Evolutionary conservation across 257 asterid genomes (phyloP).

Genomic region (Gentiana dahurica): DNA sequence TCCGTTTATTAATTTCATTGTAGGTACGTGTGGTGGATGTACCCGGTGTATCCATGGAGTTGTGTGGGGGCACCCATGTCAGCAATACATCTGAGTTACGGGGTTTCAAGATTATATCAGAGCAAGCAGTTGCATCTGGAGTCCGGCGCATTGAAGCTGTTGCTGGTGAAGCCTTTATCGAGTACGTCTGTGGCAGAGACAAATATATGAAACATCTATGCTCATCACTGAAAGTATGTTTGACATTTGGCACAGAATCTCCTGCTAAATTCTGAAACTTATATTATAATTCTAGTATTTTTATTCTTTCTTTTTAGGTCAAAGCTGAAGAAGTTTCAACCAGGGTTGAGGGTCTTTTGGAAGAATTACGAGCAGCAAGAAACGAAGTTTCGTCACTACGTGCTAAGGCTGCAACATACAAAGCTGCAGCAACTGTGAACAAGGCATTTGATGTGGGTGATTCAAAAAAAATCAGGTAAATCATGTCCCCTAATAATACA

Average conservation of each 20-base stretch:
- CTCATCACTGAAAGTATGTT: conserved; percentile 79
- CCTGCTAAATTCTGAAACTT: no score
- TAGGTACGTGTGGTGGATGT: conserved; percentile 96
- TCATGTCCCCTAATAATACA: no score
- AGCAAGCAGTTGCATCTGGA: conserved; percentile 86
- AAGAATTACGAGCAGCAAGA: conserved; percentile 64
- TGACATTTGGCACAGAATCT: conserved; percentile 1
- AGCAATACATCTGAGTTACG: conserved; percentile 69
- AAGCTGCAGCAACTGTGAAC: conserved; percentile 53
- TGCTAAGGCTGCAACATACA: conserved; percentile 70
- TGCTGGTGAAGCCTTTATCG: conserved; percentile 90
- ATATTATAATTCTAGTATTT: no score
- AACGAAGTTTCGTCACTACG: conserved; percentile 69
- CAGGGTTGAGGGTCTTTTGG: conserved; percentile 64
- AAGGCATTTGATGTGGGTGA: conserved; percentile 47
- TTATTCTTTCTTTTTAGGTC: conserved; percentile 30
- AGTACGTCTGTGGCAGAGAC: conserved; percentile 72
- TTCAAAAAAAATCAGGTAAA: conserved; percentile 44
- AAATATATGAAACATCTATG: conserved; percentile 88
- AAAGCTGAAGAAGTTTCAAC: conserved; percentile 76
- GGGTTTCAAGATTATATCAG: conserved; percentile 79
- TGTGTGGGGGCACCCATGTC: conserved; percentile 96
- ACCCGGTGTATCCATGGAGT: conserved; percentile 92
- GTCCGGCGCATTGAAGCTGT: conserved; percentile 91
- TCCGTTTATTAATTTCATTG: not conserved